These are phyloP conservation scores for Zalaria obscura DNA, from an alignment of 2,329 filamentous ascomycete genomes.

Conservation along the genomic window DNA sequence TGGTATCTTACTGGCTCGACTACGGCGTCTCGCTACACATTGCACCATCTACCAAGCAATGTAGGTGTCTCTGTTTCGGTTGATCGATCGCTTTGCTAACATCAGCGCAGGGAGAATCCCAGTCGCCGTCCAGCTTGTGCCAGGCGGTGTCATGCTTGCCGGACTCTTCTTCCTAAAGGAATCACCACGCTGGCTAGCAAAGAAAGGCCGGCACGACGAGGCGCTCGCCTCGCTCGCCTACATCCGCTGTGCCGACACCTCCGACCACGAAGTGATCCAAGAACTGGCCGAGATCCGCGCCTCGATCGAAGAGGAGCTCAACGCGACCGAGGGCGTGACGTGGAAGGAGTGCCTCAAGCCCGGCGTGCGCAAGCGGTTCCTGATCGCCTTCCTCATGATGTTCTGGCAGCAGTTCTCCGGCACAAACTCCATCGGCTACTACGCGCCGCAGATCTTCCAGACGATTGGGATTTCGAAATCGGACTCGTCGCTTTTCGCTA, in stretches of 20 bases:
- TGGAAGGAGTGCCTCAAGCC: conserved; percentile 25
- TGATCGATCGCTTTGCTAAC: too few relatives aligned
- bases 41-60: conserved; percentile 7
- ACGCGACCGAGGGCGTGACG: conserved; percentile 24
- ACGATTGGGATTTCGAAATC: conserved; percentile 20
- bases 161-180: conserved; percentile 35
- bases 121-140: conserved; percentile 48
- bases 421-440: conserved; percentile 31
- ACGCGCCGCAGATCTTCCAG: conserved; percentile 24
- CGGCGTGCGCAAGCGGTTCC: conserved; percentile 41
- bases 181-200: conserved; percentile 52
- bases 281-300: conserved; percentile 26
- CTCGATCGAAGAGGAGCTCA: conserved; percentile 27
- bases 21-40: conserved; percentile 6
- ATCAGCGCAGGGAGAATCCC: conserved; percentile 32
- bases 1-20: conserved; percentile 31
- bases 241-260: conserved; percentile 33
- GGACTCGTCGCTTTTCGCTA: conserved; percentile 22
- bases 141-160: conserved; percentile 39
- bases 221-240: conserved; percentile 36
- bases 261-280: conserved; percentile 10
- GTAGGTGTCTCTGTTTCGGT: too few relatives aligned
- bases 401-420: conserved; percentile 28
- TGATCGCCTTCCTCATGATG: conserved; percentile 48
- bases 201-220: conserved; percentile 52